Conservation (phyloP, 2,329 filamentous ascomycete genomes). For the Pestalotiopsis sp. region DNA sequence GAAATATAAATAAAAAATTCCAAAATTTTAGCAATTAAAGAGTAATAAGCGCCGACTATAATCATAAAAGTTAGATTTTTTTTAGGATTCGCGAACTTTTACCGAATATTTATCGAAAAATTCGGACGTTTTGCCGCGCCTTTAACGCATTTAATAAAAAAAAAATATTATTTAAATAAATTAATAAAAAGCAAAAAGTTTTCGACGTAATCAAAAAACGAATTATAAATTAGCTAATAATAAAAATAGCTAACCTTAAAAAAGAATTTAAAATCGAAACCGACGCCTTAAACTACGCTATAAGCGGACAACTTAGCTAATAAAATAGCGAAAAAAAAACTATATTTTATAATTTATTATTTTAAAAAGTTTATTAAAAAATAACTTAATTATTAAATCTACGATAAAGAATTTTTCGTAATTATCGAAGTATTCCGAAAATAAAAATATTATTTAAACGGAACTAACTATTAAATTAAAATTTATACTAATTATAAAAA, state of each 20-base stretch:
- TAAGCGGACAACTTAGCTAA: too few species aligned
- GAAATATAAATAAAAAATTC: too few species aligned
- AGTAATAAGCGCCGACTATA: too few species aligned
- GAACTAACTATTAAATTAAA: not conserved
- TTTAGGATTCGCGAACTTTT: not conserved
- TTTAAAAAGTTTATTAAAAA: not conserved
- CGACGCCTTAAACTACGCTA: too few species aligned
- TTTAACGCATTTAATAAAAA: too few species aligned
- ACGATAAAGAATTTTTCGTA: not conserved
- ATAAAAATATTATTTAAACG: too few species aligned
- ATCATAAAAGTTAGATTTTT: not conserved
- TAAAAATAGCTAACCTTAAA: too few species aligned
- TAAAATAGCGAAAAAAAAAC: too few species aligned
- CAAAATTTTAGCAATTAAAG: not conserved
- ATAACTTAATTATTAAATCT: not conserved
- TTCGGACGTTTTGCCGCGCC: rapidly evolving
- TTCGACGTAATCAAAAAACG: not conserved
- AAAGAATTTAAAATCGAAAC: too few species aligned
- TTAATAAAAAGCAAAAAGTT: rapidly evolving
- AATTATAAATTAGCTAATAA: too few species aligned
- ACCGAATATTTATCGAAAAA: not conserved
- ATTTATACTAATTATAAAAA: not conserved
- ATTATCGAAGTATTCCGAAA: too few species aligned
- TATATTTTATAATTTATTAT: not conserved
- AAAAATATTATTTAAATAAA: too few species aligned